Conservation (phyloP, 305 asterid species). For the Nicotiana rustica region DNA sequence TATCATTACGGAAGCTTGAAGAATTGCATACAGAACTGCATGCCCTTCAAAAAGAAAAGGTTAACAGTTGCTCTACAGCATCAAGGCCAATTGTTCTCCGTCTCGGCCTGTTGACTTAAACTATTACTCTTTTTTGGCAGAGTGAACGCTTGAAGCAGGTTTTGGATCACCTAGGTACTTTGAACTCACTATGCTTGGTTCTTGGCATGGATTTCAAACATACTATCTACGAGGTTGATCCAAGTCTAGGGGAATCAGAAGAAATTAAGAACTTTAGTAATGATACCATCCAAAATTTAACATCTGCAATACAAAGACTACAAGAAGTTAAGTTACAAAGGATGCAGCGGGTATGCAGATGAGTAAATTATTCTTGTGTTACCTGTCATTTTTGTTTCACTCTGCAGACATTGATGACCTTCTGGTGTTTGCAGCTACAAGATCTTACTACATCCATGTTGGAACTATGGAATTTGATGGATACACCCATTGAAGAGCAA, state of each 20-base stretch:
- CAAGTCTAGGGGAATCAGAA: slow-evolving; percentile 79
- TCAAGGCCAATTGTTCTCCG: slow-evolving; percentile 3
- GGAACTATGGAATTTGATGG: slow-evolving; percentile 99
- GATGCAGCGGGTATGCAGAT: slow-evolving; percentile 77
- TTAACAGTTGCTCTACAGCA: slow-evolving; percentile 30
- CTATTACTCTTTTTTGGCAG: slow-evolving; percentile 48
- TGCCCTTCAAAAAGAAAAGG: slow-evolving; percentile 88
- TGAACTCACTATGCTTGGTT: slow-evolving; percentile 80
- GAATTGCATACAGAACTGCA: slow-evolving; percentile 80
- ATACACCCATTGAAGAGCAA: slow-evolving; percentile 94
- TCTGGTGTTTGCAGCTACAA: slow-evolving; percentile 67
- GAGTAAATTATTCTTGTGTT: background rate
- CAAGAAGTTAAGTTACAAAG: slow-evolving; percentile 77
- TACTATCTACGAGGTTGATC: slow-evolving; percentile 76
- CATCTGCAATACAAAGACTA: slow-evolving; percentile 62
- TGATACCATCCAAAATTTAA: slow-evolving; percentile 69
- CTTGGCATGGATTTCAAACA: slow-evolving; percentile 89
- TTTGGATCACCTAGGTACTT: slow-evolving; percentile 61
- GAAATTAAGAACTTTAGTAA: slow-evolving; percentile 68
- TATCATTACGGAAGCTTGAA: slow-evolving; percentile 82
- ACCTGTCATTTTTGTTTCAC: background rate
- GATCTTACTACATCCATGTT: slow-evolving; percentile 85
- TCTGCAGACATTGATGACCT: slow-evolving; percentile 34
- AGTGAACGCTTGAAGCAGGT: slow-evolving; percentile 86
- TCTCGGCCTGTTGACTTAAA: background rate